These are phyloP conservation scores for Berberis vulgaris DNA, from an alignment of 164 flowering plant genomes.

Conservation along the genomic window DNA sequence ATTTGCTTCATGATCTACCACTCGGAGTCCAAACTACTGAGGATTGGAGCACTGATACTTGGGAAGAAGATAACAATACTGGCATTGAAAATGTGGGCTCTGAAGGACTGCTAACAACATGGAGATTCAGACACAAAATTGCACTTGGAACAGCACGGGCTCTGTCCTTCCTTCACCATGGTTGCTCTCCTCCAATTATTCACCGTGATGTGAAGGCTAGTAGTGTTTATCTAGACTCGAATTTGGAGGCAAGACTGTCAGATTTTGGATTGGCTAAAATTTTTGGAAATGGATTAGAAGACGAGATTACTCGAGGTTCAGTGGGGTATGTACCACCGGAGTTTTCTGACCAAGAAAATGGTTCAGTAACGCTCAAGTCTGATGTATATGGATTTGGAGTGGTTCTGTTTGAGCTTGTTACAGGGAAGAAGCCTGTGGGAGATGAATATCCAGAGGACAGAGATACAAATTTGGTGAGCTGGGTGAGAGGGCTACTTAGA, in stretches of 20 bases:
- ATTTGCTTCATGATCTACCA: slow-evolving; percentile 73
- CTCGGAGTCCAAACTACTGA: slow-evolving; percentile 56
- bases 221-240: slow-evolving; percentile 63
- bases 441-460: no score
- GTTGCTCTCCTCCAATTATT: slow-evolving; percentile 74
- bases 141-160: no score
- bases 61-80: slow-evolving; percentile 51
- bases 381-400: no score
- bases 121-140: slow-evolving; percentile 48
- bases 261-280: slow-evolving; percentile 68
- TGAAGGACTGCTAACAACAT: slow-evolving; percentile 44
- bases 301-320: slow-evolving; percentile 40
- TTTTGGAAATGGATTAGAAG: slow-evolving; percentile 30
- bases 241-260: slow-evolving; percentile 73
- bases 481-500: no score
- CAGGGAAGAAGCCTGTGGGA: no score
- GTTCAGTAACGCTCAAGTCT: not conserved
- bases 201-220: slow-evolving; percentile 82
- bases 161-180: no score
- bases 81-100: slow-evolving; percentile 37
- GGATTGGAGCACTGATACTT: slow-evolving; percentile 80
- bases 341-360: slow-evolving; percentile 26
- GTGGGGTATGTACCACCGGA: slow-evolving; percentile 71
- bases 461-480: no score
- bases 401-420: no score